phyloP scores from a whole-genome alignment of 208 protist genomes.

The Angomonas ambiguus region DNA sequence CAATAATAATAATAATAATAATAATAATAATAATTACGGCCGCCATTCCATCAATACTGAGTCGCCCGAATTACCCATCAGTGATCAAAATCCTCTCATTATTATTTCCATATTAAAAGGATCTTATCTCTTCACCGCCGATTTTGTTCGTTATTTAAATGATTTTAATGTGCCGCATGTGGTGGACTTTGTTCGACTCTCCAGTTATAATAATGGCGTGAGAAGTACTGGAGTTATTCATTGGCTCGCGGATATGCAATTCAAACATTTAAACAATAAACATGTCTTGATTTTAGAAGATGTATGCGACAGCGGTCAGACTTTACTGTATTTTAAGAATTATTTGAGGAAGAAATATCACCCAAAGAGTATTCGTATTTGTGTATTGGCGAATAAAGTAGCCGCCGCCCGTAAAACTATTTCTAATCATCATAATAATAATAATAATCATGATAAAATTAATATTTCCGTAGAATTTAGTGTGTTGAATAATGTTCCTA shows the following conservation, averaged over 20 bases:
- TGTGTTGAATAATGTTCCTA: slow-evolving; percentile 48
- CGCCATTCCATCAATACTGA: background rate
- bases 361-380: slow-evolving; percentile 60
- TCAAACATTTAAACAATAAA: slow-evolving; percentile 56
- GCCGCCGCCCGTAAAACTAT: slow-evolving; percentile 46
- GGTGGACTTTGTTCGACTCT: slow-evolving; percentile 81
- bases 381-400: slow-evolving; percentile 82
- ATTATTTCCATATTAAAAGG: slow-evolving; percentile 88
- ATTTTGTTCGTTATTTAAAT: slow-evolving; percentile 77
- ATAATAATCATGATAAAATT: slow-evolving; percentile 1
- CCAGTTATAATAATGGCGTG: slow-evolving; percentile 68
- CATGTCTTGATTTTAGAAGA: slow-evolving; percentile 91
- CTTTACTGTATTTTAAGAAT: slow-evolving; percentile 55
- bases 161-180: slow-evolving; percentile 68
- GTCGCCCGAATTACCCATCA: slow-evolving; percentile 41
- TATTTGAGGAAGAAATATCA: slow-evolving; percentile 32
- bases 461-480: slow-evolving; percentile 55
- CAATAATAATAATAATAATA: slow-evolving; percentile 12
- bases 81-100: slow-evolving; percentile 75
- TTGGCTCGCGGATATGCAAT: slow-evolving; percentile 49
- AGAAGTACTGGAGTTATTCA: slow-evolving; percentile 58
- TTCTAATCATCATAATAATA: slow-evolving; percentile 16
- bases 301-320: slow-evolving; percentile 80
- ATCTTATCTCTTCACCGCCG: slow-evolving; percentile 89
- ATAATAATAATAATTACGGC: background rate